Evolutionary conservation across 306 rosid genomes (phyloP).

Genomic region (Pyrus pyrifolia): DNA sequence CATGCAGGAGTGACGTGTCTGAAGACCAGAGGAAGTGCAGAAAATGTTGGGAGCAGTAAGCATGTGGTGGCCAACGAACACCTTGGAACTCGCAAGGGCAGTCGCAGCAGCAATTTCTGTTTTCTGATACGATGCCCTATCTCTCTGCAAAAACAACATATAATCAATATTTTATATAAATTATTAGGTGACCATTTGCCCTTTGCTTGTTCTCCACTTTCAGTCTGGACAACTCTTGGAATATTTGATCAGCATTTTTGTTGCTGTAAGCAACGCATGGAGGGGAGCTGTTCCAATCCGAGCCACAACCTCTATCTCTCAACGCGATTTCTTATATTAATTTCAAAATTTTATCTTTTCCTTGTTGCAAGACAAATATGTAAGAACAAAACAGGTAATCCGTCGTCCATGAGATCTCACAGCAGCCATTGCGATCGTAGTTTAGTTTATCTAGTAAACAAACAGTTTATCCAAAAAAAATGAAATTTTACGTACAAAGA

Average conservation of each 20-base stretch:
- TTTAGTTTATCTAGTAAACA: too few species aligned
- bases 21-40: background rate
- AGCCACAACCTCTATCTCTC: background rate
- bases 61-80: constrained; percentile 22
- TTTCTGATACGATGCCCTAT: background rate
- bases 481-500: too few species aligned
- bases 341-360: background rate
- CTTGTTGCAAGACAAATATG: background rate
- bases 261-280: background rate
- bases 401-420: background rate
- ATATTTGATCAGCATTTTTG: background rate
- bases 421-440: background rate
- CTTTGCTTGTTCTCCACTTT: background rate
- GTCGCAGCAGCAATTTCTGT: background rate
- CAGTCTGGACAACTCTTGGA: too few species aligned
- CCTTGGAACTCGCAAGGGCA: background rate
- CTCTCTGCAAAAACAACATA: background rate
- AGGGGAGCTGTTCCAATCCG: background rate
- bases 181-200: background rate
- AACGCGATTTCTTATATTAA: background rate
- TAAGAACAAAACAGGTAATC: background rate
- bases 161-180: background rate
- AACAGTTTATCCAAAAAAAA: too few species aligned
- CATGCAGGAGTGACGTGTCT: constrained; percentile 25
- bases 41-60: background rate